phyloP scores from a whole-genome alignment of 306 rosid genomes.

The Neltuma alba region DNA sequence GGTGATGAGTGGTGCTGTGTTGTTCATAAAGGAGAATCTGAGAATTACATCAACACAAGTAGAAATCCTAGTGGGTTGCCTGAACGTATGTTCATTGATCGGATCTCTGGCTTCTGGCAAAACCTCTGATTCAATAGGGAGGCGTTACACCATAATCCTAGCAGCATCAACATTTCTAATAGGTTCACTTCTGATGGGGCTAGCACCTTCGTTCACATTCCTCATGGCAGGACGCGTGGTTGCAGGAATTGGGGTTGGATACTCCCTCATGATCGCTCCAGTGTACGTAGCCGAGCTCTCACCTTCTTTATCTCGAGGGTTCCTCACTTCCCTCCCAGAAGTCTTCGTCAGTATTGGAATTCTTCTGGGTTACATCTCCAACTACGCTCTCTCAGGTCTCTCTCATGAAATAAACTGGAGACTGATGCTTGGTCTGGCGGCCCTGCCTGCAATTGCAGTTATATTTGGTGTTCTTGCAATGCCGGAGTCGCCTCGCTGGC shows the following conservation, averaged over 20 bases:
- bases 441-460: constrained; percentile 54
- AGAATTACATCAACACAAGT: constrained; percentile 63
- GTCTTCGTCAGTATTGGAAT: constrained; percentile 74
- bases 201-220: constrained; percentile 69
- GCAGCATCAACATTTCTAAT: constrained; percentile 65
- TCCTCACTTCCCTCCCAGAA: constrained; percentile 84
- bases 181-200: constrained; percentile 78
- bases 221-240: constrained; percentile 64
- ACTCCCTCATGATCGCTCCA: constrained; percentile 73
- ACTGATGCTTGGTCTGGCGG: constrained; percentile 77
- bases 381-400: constrained; percentile 59
- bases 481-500: constrained; percentile 93
- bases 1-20: constrained; percentile 91
- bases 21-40: constrained; percentile 59
- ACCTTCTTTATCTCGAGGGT: constrained; percentile 67
- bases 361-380: constrained; percentile 65
- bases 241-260: constrained; percentile 86
- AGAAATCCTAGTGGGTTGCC: constrained; percentile 71
- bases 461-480: constrained; percentile 61
- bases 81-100: constrained; percentile 68
- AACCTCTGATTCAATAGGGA: constrained; percentile 70
- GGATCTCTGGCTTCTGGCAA: constrained; percentile 83
- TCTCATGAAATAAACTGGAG: constrained; percentile 64
- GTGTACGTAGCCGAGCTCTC: constrained; percentile 81
- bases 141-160: constrained; percentile 70